Conservation (phyloP, 2,329 filamentous ascomycete genomes). For the Mollisiaceae sp. region DNA sequence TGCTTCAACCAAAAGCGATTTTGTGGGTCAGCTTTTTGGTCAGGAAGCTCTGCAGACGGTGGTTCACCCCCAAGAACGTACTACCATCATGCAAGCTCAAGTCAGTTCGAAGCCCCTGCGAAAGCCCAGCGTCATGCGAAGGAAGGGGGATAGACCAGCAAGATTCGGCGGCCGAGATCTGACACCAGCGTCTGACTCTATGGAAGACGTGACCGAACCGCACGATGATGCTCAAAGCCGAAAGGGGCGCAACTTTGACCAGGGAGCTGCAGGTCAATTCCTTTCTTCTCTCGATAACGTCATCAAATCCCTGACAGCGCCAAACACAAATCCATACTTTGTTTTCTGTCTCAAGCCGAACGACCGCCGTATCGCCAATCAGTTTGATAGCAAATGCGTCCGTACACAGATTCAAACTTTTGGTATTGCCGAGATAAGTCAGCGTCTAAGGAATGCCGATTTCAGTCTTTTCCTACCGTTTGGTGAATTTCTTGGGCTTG, state of each 20-base stretch:
- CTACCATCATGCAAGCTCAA: slow-evolving; percentile 92
- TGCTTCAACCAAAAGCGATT: slow-evolving; percentile 84
- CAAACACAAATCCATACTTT: slow-evolving; percentile 91
- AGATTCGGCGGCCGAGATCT: slow-evolving; percentile 36
- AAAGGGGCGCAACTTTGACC: slow-evolving; percentile 59
- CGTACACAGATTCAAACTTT: slow-evolving; percentile 93
- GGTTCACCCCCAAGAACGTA: slow-evolving; percentile 88
- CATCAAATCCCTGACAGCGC: slow-evolving; percentile 80
- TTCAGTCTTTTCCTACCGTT: slow-evolving; percentile 97
- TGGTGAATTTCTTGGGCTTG: slow-evolving; percentile 88
- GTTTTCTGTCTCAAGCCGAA: slow-evolving; percentile 98
- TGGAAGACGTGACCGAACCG: slow-evolving; percentile 54
- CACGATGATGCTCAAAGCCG: slow-evolving; percentile 48
- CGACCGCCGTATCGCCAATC: slow-evolving; percentile 94
- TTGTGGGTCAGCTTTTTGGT: slow-evolving; percentile 90
- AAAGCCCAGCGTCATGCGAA: slow-evolving; percentile 88
- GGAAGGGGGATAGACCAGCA: slow-evolving; percentile 57
- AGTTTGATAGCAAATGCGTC: slow-evolving; percentile 99
- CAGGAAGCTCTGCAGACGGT: slow-evolving; percentile 93
- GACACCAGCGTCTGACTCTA: slow-evolving; percentile 40
- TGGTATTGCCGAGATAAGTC: slow-evolving; percentile 95
- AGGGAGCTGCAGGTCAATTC: slow-evolving; percentile 93
- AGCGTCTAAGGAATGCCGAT: slow-evolving; percentile 88
- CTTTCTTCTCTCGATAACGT: slow-evolving; percentile 88
- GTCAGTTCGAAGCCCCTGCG: slow-evolving; percentile 95